Percentiles rank a stretch among this genome's conserved stretches.
These are phyloP conservation scores for Thecamonas trahens DNA, from an alignment of 78 protist species.

Conservation along the genomic window DNA sequence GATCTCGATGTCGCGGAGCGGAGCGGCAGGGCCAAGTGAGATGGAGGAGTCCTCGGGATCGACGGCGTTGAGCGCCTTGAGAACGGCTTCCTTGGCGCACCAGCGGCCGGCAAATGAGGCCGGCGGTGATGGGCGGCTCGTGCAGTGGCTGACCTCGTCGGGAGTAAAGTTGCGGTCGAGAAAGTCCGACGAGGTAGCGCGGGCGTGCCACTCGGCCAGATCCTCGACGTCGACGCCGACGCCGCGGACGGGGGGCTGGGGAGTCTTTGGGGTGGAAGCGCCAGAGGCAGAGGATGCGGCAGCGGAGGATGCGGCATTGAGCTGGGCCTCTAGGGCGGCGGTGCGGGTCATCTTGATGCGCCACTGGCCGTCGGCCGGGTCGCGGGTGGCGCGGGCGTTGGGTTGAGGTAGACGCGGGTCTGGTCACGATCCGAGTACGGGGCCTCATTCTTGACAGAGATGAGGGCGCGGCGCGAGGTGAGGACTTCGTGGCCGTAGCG, in stretches of 20 bases:
- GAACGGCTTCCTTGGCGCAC: conserved; percentile 63
- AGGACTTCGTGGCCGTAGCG: conserved; percentile 23
- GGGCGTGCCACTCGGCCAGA: not conserved
- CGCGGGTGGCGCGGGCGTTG: conserved; percentile 43
- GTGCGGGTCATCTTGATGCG: not conserved
- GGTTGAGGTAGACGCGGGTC: conserved; percentile 35
- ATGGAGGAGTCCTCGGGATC: not conserved
- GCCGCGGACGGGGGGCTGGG: not conserved
- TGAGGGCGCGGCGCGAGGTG: conserved; percentile 3
- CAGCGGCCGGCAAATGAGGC: conserved; percentile 39
- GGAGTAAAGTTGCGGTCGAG: conserved; percentile 49
- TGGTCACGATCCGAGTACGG: conserved; percentile 33
- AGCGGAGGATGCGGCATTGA: not conserved
- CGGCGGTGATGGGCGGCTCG: conserved; percentile 2
- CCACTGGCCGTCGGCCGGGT: not conserved
- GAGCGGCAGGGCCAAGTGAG: conserved; percentile 40
- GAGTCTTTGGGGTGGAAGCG: too few species aligned
- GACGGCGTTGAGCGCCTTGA: conserved; percentile 41
- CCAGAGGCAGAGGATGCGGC: too few species aligned
- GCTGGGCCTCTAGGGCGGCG: not conserved
- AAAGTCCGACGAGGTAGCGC: not conserved
- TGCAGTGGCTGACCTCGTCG: conserved; percentile 20
- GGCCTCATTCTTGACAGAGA: conserved; percentile 25
- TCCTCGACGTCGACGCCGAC: conserved; percentile 36
- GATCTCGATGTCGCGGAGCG: conserved; percentile 48